Percentiles rank a stretch among this genome's conserved stretches.
phyloP scores from a whole-genome alignment of 75 land plant genomes.

The Pinus albicaulis region DNA sequence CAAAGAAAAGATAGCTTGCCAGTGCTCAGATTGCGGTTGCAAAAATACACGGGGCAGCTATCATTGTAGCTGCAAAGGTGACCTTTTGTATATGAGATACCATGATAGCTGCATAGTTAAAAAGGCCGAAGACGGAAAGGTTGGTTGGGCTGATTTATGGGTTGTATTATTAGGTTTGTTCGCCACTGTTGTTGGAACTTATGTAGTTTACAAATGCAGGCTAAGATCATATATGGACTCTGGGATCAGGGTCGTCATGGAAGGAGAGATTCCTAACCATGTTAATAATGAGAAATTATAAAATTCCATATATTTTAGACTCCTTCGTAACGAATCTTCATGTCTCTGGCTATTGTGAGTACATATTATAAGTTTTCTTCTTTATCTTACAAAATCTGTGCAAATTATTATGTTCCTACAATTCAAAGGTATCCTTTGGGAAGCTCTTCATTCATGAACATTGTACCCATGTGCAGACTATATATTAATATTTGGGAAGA shows the following conservation, averaged over 20 bases:
- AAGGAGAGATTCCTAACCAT: conserved; percentile 2
- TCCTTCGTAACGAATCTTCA: neutral
- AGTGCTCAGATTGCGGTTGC: no score
- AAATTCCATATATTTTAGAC: neutral
- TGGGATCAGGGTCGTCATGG: neutral
- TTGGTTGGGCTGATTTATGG: no score
- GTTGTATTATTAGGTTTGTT: no score
- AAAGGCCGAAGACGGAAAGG: no score
- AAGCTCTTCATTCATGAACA: neutral
- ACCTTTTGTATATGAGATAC: no score
- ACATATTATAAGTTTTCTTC: neutral
- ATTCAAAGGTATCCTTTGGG: neutral
- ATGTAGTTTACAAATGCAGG: no score
- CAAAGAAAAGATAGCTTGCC: no score
- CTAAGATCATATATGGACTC: conserved; percentile 49
- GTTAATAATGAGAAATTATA: neutral
- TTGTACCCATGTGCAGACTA: neutral
- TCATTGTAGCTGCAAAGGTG: no score
- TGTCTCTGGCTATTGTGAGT: neutral
- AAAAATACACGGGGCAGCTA: no score
- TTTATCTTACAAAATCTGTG: neutral
- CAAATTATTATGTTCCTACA: neutral
- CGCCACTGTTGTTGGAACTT: no score
- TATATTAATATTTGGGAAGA: conserved; percentile 1
- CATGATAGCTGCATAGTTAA: no score